Base-by-base conservation (phyloP, 139 green algal species). In the Limnomonas spitsbergensis region DNA sequence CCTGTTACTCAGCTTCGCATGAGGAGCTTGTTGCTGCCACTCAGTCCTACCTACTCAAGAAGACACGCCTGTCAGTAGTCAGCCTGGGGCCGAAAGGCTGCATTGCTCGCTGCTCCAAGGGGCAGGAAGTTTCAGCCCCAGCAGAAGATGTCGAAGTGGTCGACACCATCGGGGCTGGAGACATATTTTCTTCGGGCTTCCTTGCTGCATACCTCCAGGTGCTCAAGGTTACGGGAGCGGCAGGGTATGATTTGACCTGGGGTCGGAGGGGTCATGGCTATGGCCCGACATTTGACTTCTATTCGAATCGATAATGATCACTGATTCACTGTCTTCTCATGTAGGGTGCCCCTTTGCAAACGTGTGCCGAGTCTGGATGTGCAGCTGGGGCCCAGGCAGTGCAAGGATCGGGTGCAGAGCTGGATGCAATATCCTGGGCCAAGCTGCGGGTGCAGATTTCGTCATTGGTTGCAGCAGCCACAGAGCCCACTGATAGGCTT, bases 111-210 rank as follows among this genome's bases (percentile, higher is more conserved):
- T 68, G 6, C 14, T 20, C 40, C 0, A 76, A 73, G 4, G 89
- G 86, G 1, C 39, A 34, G 26, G 9, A n/a, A 0, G 85, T 79
- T 26, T 14, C n/a, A 3, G 73, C 87, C 14, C 29, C 76, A 3
- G 87, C 85, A 1, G 32, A 37, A 7, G 38, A 66, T n/a, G 77
- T 89, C 36, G n/a, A 77, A 53, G 74, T 94, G 1, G 83, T 89
- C 9, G 93, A 97, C 85, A 96, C 93, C 1, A 86, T 94, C 7
- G 92, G 93, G 0, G 93, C 82, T 38, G 83, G 83, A 0, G 93
- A 97, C 81, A 84, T 78, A 72, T 97, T 96, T 83, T 89, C 88
- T 9, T 83, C 85, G 2, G 93, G 89, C 27, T 95, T 94, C 71
- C 81, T 97, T 35, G 81, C 83, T 29, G 90, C 85, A 4, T 88